Evolutionary conservation across 768 basidiomycete genomes (phyloP), one percentile per base, ranked within the genome.

Genomic region (Amanita pallidorosea): DNA sequence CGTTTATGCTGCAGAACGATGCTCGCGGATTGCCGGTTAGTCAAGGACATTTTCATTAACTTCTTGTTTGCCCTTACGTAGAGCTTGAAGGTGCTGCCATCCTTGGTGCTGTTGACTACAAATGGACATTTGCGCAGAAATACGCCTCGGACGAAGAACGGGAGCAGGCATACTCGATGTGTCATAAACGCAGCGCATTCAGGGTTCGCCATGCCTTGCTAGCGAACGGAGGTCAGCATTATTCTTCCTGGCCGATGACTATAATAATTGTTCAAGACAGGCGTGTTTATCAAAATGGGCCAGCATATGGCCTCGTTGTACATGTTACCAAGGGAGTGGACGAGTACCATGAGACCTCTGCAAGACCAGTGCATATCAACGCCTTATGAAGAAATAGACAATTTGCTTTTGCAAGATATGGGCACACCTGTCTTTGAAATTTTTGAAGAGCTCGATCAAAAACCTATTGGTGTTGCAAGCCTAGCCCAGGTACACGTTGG

Each of bases 301-400:
- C 95, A 99, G 82, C 71, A 83, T 85, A 68, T 88, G 86, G 62
- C 85, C 70, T 61, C 73, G 64, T 70, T 88, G 54, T 61, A 73
- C 34, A 69, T 78, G 13, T 70, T 80, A 51, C 76, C 76, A 5
- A 62, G 65, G 20, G 76, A 77, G 60, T 78, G 76, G 75, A 77
- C 75, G 9, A 67, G 63, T 22, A 68, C 72, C 0, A 75, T 77
- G 75, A 61, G 70, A 36, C 70, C 74, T 7, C 67, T 90, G 52
- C 94, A 98, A 63, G 96, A 98, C 68, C 86, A 85, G 60, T 99
- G 96, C 65, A 85, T 88, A 52, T 88, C 93, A 2, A 95, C 94
- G 2, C 77, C 84, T 0, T 83, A 88, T 54, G 76, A 84, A 57
- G 84, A 83, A 52, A 64, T 97, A 9, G 79, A 92, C 55, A 67